Percentiles rank a stretch among this genome's conserved stretches.
Conservation (phyloP, 1,139 yeast species). For the Geotrichum cucujoidarum region DNA sequence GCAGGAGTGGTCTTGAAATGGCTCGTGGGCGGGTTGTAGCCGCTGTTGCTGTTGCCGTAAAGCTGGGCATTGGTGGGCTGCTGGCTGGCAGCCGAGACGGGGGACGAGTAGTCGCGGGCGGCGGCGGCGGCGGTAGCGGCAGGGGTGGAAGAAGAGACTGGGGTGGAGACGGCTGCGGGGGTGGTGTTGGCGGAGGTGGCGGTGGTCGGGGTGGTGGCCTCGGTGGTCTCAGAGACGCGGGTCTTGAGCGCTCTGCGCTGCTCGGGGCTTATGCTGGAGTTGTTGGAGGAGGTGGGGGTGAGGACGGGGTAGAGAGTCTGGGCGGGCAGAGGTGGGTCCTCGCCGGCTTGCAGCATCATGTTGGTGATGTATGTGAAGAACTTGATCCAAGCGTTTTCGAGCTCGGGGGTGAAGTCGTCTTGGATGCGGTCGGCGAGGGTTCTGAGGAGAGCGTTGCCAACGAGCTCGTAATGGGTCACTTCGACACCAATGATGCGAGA, state of each 20-base stretch:
- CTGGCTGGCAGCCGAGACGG: background rate
- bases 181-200: background rate
- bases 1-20: slow-evolving; percentile 36
- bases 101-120: background rate
- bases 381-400: slow-evolving; percentile 68
- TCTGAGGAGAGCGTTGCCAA: slow-evolving; percentile 73
- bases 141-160: background rate
- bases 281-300: slow-evolving; percentile 19
- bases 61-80: background rate
- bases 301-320: slow-evolving; percentile 24
- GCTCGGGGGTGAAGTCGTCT: slow-evolving; percentile 44
- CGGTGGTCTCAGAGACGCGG: slow-evolving; percentile 9
- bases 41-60: slow-evolving; percentile 30
- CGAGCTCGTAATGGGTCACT: slow-evolving; percentile 63
- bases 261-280: slow-evolving; percentile 14
- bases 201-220: background rate
- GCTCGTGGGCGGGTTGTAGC: slow-evolving; percentile 29
- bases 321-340: slow-evolving; percentile 47
- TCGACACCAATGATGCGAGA: slow-evolving; percentile 71
- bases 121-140: background rate
- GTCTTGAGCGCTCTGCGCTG: slow-evolving; percentile 22
- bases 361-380: slow-evolving; percentile 52
- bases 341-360: slow-evolving; percentile 57
- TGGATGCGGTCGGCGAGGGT: slow-evolving; percentile 70
- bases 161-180: background rate